Base-by-base conservation (phyloP, 2,329 filamentous ascomycete genomes). In the Apiospora aurea region DNA sequence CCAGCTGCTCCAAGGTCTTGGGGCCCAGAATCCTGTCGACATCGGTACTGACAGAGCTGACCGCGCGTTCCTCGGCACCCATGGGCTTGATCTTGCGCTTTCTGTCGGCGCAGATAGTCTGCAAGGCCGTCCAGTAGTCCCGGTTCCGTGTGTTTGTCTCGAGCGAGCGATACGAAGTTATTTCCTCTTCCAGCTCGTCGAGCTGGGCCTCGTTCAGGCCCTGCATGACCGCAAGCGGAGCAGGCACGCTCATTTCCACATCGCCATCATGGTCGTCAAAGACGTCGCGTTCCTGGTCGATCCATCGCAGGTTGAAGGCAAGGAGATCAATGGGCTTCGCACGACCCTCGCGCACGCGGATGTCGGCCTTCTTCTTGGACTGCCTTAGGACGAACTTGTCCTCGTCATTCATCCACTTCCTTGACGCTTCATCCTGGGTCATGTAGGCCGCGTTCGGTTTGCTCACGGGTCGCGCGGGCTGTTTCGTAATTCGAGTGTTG, bases 351-450 rank as follows among this genome's bases (percentile, higher is more conserved):
- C 95, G 94, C 66, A 98, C 95, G 53, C 96, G 92, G 76, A 99
- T 97, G 75, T 95, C 94, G 57, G 96, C 96, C 86, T 98, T 98
- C 86, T 97, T 98, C 87, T 98, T 99, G 67, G 96, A 93, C 83
- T 99, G 96, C 82, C 95, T 95, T 79, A 99, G 86, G 71, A 98
- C 96, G 79, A 99, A 99, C 75, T 93, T 92, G 84, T 99, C 96
- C 82, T 99, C 96, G 77, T 97, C 94, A 70, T 96, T 94, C 26
- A 98, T 94, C 87, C 96, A 99, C 79, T 92, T 89, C 38, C 91
- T 87, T 75, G 91, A 93, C 79, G 94, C 92, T 79, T 95, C 92
- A 77, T 95, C 93, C 79, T 94, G 90, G 72, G 92, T 92, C 73
- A 94, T 83, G 76, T 87, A 89, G 70, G 79, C 82, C 41, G 78